Conservation (phyloP, 2,329 filamentous ascomycete genomes). For the Coniochaeta sp. region DNA sequence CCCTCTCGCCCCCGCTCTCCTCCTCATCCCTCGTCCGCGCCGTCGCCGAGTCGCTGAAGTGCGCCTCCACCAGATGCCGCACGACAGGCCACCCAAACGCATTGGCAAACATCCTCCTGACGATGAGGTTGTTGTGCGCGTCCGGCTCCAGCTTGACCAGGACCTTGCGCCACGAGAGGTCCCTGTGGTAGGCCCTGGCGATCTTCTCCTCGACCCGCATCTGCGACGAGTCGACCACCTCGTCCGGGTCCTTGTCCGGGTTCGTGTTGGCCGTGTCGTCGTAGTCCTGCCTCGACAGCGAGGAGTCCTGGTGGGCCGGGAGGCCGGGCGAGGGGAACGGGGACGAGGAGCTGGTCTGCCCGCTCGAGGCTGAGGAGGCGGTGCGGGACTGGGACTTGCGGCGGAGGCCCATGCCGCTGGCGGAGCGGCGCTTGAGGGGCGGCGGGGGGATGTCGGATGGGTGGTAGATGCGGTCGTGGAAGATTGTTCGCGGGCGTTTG, state of each 20-base stretch:
- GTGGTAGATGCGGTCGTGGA: constrained; percentile 93
- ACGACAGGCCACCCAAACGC: constrained; percentile 97
- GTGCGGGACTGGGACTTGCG: constrained; percentile 19
- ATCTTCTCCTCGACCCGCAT: constrained; percentile 98
- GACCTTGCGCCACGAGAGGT: constrained; percentile 92
- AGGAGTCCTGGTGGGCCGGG: constrained; percentile 29
- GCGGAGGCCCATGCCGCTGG: constrained; percentile 25
- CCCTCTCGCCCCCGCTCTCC: constrained; percentile 61
- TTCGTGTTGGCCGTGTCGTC: constrained; percentile 42
- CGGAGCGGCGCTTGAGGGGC: constrained; percentile 49
- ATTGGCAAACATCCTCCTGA: constrained; percentile 93
- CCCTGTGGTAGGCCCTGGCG: constrained; percentile 86
- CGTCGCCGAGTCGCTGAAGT: constrained; percentile 72
- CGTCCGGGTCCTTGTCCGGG: constrained; percentile 34
- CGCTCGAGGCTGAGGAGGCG: constrained; percentile 16
- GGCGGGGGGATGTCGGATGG: constrained; percentile 86
- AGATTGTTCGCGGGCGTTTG: constrained; percentile 79
- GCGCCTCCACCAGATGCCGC: constrained; percentile 88
- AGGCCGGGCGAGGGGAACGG: constrained; percentile 21
- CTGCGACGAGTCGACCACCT: constrained; percentile 49
- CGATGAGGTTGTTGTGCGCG: constrained; percentile 97
- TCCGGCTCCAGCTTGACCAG: constrained; percentile 92
- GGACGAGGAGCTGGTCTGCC: constrained; percentile 19
- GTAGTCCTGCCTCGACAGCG: constrained; percentile 38
- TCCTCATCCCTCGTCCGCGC: constrained; percentile 61